Evolutionary conservation across 108 stramenopile genomes (phyloP), one percentile per base, ranked within the genome.

Genomic region (Skeletonema potamos): DNA sequence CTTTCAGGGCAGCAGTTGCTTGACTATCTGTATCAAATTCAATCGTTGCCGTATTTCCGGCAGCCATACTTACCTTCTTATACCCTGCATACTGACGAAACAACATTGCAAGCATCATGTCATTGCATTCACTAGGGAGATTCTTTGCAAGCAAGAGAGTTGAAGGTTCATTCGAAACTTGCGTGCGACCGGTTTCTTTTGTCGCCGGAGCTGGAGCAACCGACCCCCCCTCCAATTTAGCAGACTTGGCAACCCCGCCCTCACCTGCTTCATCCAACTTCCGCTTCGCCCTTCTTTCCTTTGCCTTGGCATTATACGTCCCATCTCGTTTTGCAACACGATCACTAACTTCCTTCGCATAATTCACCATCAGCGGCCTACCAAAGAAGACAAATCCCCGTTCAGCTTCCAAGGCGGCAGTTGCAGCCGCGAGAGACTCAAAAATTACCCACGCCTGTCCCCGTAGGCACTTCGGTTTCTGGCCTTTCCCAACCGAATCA

Each of bases 381-480:
- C 85, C 96, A 72, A 93, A 97, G 77, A 99, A 96, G 6, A 84
- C 76, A 77, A 96, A 97, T 37, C 93, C 92, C 59, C 96, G 85
- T 81, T 96, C 95, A 34, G 88, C 86, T 27, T 89, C 82, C 26
- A 97, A 60, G 9, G 97, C 97, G 13, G 89, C 92, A 2, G 96
- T 94, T 32, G 98, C 96, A 4, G 95, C 73, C 34, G 86, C 63
- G n/a, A 92, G 83, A 56, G 93, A 84, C 44, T 96, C 95, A 66
- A 96, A 96, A 20, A 97, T 86, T 22, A 99, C 89, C 91, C 92
- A 99, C 1, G 95, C 93, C 74, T 96, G 96, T 44, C 97, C 98
- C 17, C 92, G 75, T 46, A 99, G 70, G 54, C 91, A 85, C 26
- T 61, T 71, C 7, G 43, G 56, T 24, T 37, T 54, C 18, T 37